Percentiles rank a stretch among this genome's conserved stretches.
These are phyloP conservation scores for Trichocomaceae sp. DNA, from an alignment of 2,329 filamentous ascomycete species.

Conservation along the genomic window DNA sequence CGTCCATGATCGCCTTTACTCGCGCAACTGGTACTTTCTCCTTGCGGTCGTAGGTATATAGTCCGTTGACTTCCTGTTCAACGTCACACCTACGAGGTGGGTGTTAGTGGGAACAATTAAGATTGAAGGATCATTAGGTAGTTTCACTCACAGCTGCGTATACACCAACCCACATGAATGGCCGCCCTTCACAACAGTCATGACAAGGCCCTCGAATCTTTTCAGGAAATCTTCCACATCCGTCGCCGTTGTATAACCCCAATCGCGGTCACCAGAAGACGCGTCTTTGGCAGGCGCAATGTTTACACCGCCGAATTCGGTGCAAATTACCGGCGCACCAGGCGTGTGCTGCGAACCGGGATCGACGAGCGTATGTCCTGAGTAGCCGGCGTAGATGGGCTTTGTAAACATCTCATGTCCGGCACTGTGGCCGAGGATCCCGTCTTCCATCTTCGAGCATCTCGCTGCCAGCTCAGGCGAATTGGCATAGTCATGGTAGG, in stretches of 20 bases:
- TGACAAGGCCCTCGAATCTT: constrained; percentile 53
- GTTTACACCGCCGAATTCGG: constrained; percentile 63
- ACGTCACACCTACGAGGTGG: constrained; percentile 50
- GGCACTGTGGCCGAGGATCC: constrained; percentile 50
- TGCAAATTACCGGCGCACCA: constrained; percentile 57
- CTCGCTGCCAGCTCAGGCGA: constrained; percentile 49
- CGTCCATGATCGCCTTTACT: background rate
- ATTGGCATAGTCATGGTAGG: constrained; percentile 63
- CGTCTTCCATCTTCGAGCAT: constrained; percentile 45
- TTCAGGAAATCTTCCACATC: constrained; percentile 55
- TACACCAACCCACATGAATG: constrained; percentile 59
- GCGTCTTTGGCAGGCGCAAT: constrained; percentile 47
- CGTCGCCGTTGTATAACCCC: constrained; percentile 62
- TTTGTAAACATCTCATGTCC: constrained; percentile 50
- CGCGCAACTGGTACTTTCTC: background rate
- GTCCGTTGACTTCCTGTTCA: constrained; percentile 66
- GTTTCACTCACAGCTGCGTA: constrained; percentile 53
- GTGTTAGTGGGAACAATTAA: background rate
- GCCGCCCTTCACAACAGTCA: constrained; percentile 51
- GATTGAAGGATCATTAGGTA: background rate
- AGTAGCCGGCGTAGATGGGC: constrained; percentile 13
- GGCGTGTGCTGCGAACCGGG: constrained; percentile 46
- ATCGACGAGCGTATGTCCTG: constrained; percentile 28
- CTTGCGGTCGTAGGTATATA: constrained; percentile 60
- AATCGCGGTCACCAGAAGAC: constrained; percentile 46